Conservation (phyloP, 2,329 filamentous ascomycete genomes). For the Teratosphaeria nubilosa region DNA sequence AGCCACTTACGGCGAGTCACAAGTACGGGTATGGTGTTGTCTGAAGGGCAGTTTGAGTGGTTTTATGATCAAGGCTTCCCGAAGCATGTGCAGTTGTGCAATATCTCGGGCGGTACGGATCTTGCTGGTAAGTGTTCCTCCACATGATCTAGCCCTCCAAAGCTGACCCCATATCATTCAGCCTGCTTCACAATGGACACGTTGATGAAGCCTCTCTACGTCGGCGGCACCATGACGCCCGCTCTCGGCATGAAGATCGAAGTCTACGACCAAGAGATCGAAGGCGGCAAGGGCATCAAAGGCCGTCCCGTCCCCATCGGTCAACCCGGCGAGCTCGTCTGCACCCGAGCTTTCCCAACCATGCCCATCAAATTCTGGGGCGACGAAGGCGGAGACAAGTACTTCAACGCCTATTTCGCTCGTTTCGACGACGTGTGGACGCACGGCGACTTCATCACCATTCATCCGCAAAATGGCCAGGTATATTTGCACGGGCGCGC, state of each 20-base stretch:
- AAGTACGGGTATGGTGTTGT: slow-evolving; percentile 73
- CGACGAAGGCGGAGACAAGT: slow-evolving; percentile 31
- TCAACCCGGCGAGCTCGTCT: slow-evolving; percentile 65
- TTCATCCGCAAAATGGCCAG: slow-evolving; percentile 57
- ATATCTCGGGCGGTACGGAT: slow-evolving; percentile 71
- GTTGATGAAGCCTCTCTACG: slow-evolving; percentile 55
- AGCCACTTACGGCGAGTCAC: slow-evolving; percentile 51
- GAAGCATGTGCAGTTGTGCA: slow-evolving; percentile 53
- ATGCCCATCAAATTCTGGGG: slow-evolving; percentile 50
- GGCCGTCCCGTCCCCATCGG: slow-evolving; percentile 50
- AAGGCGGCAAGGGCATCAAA: slow-evolving; percentile 32
- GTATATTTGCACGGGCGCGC: slow-evolving; percentile 58
- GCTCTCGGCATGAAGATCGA: slow-evolving; percentile 44
- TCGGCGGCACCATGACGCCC: slow-evolving; percentile 47
- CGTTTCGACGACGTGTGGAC: slow-evolving; percentile 58
- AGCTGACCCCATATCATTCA: slow-evolving; percentile 20
- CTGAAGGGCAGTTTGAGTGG: slow-evolving; percentile 70
- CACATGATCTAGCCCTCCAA: background rate
- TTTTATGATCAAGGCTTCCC: slow-evolving; percentile 66
- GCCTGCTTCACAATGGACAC: slow-evolving; percentile 56
- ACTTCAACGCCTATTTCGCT: slow-evolving; percentile 37
- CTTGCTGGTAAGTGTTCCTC: slow-evolving; percentile 33
- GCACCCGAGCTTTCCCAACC: slow-evolving; percentile 60
- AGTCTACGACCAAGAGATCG: slow-evolving; percentile 49
- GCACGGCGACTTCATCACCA: slow-evolving; percentile 68